Evolutionary conservation across 1,284 basidiomycete species (phyloP), one percentile per base, ranked within the genome.

Genomic region (Neonothopanus nambi): DNA sequence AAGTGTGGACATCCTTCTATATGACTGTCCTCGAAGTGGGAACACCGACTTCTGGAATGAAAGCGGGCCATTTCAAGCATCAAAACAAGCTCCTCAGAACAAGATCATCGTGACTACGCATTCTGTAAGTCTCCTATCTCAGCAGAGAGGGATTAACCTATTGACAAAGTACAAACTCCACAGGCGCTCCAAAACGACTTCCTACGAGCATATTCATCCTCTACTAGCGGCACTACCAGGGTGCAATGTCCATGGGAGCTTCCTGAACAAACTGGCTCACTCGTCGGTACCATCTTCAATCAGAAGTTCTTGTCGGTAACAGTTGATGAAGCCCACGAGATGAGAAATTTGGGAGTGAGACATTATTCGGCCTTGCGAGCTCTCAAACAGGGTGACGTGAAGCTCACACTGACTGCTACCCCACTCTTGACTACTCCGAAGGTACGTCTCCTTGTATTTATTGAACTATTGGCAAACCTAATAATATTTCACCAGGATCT

Each of bases 391-490:
- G 51, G 57, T 0, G 20, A 5, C 0, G 17, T 70, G 0, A 40
- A 59, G 2, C 5, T 72, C 0, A 46, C 63, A 1, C 57, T 70
- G 55, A 71, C 70, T 1, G 70, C 65, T 0, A 72, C 71, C 0
- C 71, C 70, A 0, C 58, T 73, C 2, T 63, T 66, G 17, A 72
- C 70, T 1, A 57, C 61, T 0, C 60, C 63, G 0, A 66, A 64
- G 55, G 71, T 72, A 40, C 36, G 62, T 18, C 37, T 39, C 11
- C 20, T 36, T 38, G 26, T 17, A 18, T n/a, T 40, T 11, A 35
- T 40, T 9, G 5, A 13, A 23, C 15, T n/a, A 9, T 8, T 42
- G n/a, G n/a, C n/a, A n/a, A n/a, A n/a, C 26, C 21, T 49, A 20
- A 30, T 35, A 42, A 42, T 9, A 9, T 47, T 26, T 13, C 15